phyloP scores from a whole-genome alignment of 2,329 filamentous ascomycete species.

The Periconia sp. region DNA sequence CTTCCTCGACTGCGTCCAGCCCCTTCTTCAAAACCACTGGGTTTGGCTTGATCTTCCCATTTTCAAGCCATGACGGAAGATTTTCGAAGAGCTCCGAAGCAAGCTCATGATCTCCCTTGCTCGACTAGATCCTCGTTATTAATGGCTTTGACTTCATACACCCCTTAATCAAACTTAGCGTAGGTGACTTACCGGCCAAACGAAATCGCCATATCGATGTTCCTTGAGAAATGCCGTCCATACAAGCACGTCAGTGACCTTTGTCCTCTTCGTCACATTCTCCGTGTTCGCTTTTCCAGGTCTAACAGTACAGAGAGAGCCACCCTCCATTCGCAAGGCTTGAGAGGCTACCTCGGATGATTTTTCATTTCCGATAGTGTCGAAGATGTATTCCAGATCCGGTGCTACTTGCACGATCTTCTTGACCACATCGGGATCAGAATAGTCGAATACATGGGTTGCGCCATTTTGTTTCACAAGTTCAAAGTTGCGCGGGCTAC shows the following conservation, averaged over 20 bases:
- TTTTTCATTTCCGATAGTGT: conserved; percentile 45
- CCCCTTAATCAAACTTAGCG: background rate
- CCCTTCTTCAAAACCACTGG: conserved; percentile 31
- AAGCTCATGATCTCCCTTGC: conserved; percentile 42
- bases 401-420: conserved; percentile 41
- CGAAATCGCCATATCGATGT: conserved; percentile 38
- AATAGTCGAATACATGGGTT: conserved; percentile 45
- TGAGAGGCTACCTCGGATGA: conserved; percentile 40
- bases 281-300: conserved; percentile 46
- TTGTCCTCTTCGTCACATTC: conserved; percentile 33
- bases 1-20: conserved; percentile 34
- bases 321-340: conserved; percentile 27
- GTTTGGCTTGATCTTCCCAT: conserved; percentile 42
- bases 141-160: background rate
- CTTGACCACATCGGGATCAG: conserved; percentile 41
- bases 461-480: conserved; percentile 14
- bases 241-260: conserved; percentile 48
- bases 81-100: conserved; percentile 42
- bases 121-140: conserved; percentile 23
- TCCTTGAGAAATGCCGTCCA: conserved; percentile 48
- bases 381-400: conserved; percentile 39
- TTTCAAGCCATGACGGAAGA: conserved; percentile 37
- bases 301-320: conserved; percentile 47
- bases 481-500: conserved; percentile 16
- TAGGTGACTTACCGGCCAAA: conserved; percentile 41